Evolutionary conservation across 305 asterid genomes (phyloP).

Genomic region (Solanum hybrid): DNA sequence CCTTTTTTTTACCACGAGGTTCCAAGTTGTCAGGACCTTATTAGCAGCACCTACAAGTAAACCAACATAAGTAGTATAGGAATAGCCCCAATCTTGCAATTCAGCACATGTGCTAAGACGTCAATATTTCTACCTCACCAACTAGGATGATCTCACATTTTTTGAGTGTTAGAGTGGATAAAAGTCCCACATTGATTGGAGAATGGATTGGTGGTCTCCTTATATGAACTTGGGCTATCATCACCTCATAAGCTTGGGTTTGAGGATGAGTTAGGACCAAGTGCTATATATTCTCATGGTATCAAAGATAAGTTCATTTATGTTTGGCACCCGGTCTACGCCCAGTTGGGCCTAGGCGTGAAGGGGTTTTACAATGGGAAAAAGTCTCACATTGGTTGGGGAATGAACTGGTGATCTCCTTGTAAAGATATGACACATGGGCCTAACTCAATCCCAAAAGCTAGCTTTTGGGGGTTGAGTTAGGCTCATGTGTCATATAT

Average conservation of each 20-base stretch:
- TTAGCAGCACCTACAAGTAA: not conserved
- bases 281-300: not conserved
- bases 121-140: not conserved
- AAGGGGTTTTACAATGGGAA: not conserved
- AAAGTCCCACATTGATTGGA: too few relatives aligned
- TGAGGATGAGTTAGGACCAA: not conserved
- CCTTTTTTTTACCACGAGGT: not conserved
- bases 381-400: not conserved
- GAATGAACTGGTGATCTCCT: not conserved
- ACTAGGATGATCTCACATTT: not conserved
- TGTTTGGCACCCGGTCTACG: not conserved
- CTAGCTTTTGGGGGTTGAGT: not conserved
- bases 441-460: not conserved
- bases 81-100: not conserved
- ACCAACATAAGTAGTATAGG: not conserved
- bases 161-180: not conserved
- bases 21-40: not conserved
- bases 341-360: not conserved
- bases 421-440: not conserved
- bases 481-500: not conserved
- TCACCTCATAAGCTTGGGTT: not conserved
- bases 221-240: too few relatives aligned
- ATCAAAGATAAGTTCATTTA: accelerated
- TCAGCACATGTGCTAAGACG: not conserved
- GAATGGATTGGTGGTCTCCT: not conserved